Evolutionary conservation across 176 grass and related monocot species (phyloP).

Genomic region (Triticum timopheevii): DNA sequence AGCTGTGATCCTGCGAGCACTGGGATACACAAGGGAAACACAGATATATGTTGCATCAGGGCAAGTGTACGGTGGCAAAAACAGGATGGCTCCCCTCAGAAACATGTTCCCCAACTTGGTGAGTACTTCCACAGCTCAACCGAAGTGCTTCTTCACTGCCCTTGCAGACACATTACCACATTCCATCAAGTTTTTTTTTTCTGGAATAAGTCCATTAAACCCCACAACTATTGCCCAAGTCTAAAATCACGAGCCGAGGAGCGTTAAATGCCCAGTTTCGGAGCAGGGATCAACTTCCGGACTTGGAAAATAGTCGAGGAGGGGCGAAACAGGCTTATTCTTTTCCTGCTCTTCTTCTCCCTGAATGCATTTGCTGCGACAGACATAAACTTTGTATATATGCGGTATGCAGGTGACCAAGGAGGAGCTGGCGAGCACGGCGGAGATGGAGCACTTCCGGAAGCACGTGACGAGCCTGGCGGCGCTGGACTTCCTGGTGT

Average conservation of each 20-base stretch:
- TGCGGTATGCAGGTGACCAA: slow-evolving; percentile 56
- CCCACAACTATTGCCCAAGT: background rate
- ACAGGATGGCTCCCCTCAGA: slow-evolving; percentile 85
- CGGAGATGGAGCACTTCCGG: slow-evolving; percentile 70
- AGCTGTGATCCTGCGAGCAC: slow-evolving; percentile 74
- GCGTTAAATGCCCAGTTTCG: background rate
- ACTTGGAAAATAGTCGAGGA: background rate
- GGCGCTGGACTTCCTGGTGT: slow-evolving; percentile 83
- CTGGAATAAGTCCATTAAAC: too few relatives aligned
- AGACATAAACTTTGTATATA: background rate
- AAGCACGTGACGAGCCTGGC: slow-evolving; percentile 88
- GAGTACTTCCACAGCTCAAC: background rate
- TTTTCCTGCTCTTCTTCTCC: background rate
- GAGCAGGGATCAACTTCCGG: background rate
- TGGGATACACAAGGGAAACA: slow-evolving; percentile 82
- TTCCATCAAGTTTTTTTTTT: too few relatives aligned
- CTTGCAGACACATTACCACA: too few relatives aligned
- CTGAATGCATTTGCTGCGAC: background rate
- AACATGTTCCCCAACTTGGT: slow-evolving; percentile 99
- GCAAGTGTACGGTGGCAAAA: slow-evolving; percentile 93
- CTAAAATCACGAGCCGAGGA: background rate
- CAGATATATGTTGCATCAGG: slow-evolving; percentile 95
- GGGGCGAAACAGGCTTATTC: background rate
- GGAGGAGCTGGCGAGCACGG: slow-evolving; percentile 66
- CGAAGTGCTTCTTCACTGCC: too few relatives aligned